Evolutionary conservation across 306 rosid species (phyloP).

Genomic region (Ormosia semicastrata): DNA sequence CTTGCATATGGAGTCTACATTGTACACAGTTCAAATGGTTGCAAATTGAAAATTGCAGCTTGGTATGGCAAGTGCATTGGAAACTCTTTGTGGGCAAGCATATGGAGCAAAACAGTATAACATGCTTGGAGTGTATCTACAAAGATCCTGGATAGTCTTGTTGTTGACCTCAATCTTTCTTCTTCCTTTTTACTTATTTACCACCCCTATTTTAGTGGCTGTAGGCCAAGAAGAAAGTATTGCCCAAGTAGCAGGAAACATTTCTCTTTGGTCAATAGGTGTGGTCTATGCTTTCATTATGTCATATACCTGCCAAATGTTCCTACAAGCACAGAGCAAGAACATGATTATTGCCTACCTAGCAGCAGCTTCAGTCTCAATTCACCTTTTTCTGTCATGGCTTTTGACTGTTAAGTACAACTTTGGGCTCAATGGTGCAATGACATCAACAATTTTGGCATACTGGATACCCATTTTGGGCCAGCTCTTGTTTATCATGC

Average conservation of each 20-base stretch:
- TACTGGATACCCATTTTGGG: slow-evolving; percentile 54
- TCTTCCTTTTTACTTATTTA: slow-evolving; percentile 41
- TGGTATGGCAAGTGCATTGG: slow-evolving; percentile 65
- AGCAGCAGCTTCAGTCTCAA: slow-evolving; percentile 28
- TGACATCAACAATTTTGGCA: slow-evolving; percentile 40
- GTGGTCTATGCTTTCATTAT: slow-evolving; percentile 25
- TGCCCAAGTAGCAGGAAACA: slow-evolving; percentile 32
- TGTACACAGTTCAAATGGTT: not conserved
- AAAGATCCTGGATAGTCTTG: slow-evolving; percentile 58
- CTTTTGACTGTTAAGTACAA: slow-evolving; percentile 39
- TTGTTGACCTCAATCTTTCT: slow-evolving; percentile 11
- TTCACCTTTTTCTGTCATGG: slow-evolving; percentile 50
- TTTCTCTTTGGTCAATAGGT: slow-evolving; percentile 49
- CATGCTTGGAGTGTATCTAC: slow-evolving; percentile 59
- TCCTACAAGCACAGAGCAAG: slow-evolving; percentile 58
- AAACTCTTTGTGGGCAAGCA: slow-evolving; percentile 62
- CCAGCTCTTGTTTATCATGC: slow-evolving; percentile 33
- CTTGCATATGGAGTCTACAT: not conserved
- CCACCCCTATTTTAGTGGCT: slow-evolving; percentile 40
- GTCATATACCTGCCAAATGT: slow-evolving; percentile 52
- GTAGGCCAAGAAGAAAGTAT: slow-evolving; percentile 44
- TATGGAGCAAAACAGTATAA: slow-evolving; percentile 50
- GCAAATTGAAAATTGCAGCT: slow-evolving; percentile 32
- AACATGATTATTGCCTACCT: slow-evolving; percentile 46
- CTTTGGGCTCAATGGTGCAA: slow-evolving; percentile 45